Conservation (phyloP, 345 rosid species). For the Populus alba region DNA sequence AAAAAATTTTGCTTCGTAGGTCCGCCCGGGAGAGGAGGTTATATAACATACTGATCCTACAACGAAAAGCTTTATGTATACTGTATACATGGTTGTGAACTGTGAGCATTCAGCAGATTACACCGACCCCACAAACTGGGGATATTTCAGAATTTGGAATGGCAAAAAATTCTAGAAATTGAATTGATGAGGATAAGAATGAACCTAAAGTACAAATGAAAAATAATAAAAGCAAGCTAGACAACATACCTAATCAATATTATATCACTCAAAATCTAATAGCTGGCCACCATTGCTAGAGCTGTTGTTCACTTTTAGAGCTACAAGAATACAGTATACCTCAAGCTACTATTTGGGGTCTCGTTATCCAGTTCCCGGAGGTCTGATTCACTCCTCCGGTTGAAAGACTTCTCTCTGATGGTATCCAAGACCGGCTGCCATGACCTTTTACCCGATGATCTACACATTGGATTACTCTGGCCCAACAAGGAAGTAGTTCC, state of each 20-base stretch:
- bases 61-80: too few relatives aligned
- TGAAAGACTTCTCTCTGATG: slow-evolving; percentile 44
- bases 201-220: not conserved
- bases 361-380: slow-evolving; percentile 18
- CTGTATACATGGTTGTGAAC: not conserved
- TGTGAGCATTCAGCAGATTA: not conserved
- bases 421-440: slow-evolving; percentile 53
- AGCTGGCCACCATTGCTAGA: not conserved
- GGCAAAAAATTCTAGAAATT: not conserved
- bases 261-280: not conserved
- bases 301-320: not conserved
- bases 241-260: not conserved
- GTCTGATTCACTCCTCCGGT: slow-evolving; percentile 45
- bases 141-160: not conserved
- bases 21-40: too few relatives aligned
- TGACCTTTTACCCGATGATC: not conserved
- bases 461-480: not conserved
- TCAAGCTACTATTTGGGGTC: not conserved
- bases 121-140: not conserved
- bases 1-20: too few relatives aligned
- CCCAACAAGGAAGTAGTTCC: not conserved
- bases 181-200: not conserved
- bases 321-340: not conserved
- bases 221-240: not conserved
- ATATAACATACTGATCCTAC: too few relatives aligned